Percentiles rank a stretch among this genome's conserved stretches.
These are phyloP conservation scores for Herpetospermum pedunculosum DNA, from an alignment of 306 rosid species.

Conservation along the genomic window DNA sequence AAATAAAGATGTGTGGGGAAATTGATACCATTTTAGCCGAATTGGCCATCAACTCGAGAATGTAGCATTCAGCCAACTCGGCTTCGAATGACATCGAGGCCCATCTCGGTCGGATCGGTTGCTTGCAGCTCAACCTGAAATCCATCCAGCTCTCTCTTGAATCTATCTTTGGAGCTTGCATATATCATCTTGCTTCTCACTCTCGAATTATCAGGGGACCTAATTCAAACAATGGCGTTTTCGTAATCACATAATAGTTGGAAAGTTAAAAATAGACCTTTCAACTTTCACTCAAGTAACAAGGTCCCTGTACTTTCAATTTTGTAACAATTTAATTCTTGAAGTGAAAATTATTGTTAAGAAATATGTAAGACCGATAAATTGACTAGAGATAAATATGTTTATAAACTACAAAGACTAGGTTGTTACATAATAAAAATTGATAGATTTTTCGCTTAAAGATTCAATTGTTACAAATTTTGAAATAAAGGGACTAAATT, in stretches of 20 bases:
- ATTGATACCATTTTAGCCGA: not conserved
- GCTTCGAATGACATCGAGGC: conserved; percentile 62
- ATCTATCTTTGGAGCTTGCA: conserved; percentile 87
- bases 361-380: no score
- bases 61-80: conserved; percentile 40
- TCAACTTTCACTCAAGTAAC: no score
- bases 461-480: no score
- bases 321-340: no score
- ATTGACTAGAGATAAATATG: no score
- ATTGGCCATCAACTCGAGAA: conserved; percentile 18
- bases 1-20: not conserved
- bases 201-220: conserved; percentile 73
- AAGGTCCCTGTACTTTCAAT: no score
- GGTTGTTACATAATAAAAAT: no score
- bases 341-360: no score
- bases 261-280: not conserved
- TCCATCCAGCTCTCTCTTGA: conserved; percentile 91
- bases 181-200: conserved; percentile 92
- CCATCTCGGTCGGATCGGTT: conserved; percentile 82
- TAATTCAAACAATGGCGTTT: conserved; percentile 18
- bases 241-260: not conserved
- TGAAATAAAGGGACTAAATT: no score
- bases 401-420: no score
- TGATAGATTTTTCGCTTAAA: no score
- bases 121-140: conserved; percentile 77